These are phyloP conservation scores for Geoglossum glabrum DNA, from an alignment of 495 filamentous ascomycete species.

Conservation along the genomic window DNA sequence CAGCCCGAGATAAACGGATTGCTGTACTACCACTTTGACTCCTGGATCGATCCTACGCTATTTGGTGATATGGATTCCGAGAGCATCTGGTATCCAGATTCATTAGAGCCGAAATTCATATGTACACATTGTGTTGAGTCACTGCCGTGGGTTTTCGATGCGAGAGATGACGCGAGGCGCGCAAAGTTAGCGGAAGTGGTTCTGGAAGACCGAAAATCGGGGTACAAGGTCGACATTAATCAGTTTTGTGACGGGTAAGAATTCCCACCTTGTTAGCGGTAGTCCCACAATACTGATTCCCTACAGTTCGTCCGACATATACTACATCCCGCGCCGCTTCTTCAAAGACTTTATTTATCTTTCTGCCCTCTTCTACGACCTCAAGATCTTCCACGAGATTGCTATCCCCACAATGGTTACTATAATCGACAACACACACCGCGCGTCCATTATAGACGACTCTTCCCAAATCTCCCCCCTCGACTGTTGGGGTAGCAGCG, in stretches of 20 bases:
- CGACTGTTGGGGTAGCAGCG: no score
- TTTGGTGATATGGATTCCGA: slow-evolving; percentile 5
- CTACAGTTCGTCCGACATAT: slow-evolving; percentile 10
- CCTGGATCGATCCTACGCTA: slow-evolving; percentile 12
- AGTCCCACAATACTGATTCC: slow-evolving; percentile 8
- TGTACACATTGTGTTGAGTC: no score
- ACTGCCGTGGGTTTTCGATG: no score
- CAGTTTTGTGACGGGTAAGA: no score
- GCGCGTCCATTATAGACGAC: neutral
- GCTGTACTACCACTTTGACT: slow-evolving; percentile 13
- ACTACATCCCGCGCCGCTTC: slow-evolving; percentile 14
- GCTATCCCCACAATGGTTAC: slow-evolving; percentile 11
- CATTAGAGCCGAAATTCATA: no score
- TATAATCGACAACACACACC: slow-evolving; percentile 10
- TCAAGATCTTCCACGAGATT: slow-evolving; percentile 10
- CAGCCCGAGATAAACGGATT: slow-evolving; percentile 9
- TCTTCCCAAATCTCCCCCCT: no score
- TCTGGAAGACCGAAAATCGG: no score
- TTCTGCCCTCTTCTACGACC: slow-evolving; percentile 3
- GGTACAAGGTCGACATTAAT: no score
- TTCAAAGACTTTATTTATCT: slow-evolving; percentile 14
- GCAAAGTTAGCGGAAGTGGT: no score
- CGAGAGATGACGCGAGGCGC: no score
- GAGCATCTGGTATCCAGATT: no score
- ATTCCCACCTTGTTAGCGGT: slow-evolving; percentile 3